A percentile compares a stretch with the other conserved stretches of the same genome.
Conservation (phyloP, 1,139 yeast genomes). For the Geotrichum fermentans region DNA sequence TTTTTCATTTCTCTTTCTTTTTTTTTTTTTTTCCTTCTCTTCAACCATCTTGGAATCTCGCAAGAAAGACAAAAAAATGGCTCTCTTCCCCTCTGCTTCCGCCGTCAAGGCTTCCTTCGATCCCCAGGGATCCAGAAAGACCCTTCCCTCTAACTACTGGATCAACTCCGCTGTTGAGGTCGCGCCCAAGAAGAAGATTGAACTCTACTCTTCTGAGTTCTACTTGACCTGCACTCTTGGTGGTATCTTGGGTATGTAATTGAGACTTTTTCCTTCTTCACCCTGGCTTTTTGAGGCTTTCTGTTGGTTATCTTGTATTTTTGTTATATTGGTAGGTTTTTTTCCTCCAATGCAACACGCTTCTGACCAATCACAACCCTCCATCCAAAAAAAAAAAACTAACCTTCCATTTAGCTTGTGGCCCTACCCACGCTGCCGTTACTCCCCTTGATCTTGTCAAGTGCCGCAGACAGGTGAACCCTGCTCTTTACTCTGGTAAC, state of each 20-base stretch:
- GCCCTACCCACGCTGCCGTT: slow-evolving; percentile 75
- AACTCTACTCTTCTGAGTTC: slow-evolving; percentile 58
- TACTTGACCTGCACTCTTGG: slow-evolving; percentile 83
- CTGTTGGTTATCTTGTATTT: not conserved
- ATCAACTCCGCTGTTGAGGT: slow-evolving; percentile 35
- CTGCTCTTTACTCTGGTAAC: slow-evolving; percentile 57
- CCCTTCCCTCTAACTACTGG: slow-evolving; percentile 31
- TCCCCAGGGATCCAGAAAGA: slow-evolving; percentile 33
- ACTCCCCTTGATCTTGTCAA: slow-evolving; percentile 77
- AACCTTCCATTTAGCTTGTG: slow-evolving; percentile 87
- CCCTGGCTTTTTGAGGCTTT: no score
- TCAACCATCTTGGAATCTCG: slow-evolving; percentile 9
- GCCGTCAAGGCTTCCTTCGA: slow-evolving; percentile 40
- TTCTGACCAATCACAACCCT: slow-evolving; percentile 4
- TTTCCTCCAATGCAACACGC: not conserved
- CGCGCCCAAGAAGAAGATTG: slow-evolving; percentile 32
- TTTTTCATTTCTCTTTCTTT: slow-evolving; percentile 16
- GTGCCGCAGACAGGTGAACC: slow-evolving; percentile 70
- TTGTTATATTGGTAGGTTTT: slow-evolving; percentile 2
- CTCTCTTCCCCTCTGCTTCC: slow-evolving; percentile 39
- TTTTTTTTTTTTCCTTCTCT: slow-evolving; percentile 11
- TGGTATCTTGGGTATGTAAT: slow-evolving; percentile 57
- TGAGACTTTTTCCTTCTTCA: slow-evolving; percentile 56
- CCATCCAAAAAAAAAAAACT: slow-evolving; percentile 33
- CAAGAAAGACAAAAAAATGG: slow-evolving; percentile 29